Conservation (phyloP, 257 asterid genomes). For the Petunia axillaris region DNA sequence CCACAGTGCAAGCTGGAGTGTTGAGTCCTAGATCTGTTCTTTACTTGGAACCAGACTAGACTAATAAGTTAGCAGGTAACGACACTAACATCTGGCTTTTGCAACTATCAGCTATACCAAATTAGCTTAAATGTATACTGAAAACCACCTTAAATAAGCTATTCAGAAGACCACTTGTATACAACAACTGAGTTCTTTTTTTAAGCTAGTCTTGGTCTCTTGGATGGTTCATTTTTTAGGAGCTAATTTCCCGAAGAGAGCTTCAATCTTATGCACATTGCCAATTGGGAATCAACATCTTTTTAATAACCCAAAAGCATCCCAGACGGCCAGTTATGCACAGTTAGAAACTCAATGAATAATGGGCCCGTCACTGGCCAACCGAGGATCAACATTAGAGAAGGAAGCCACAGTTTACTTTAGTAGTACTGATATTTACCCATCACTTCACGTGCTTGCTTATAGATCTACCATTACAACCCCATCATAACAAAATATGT, state of each 20-base stretch:
- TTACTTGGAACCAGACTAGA: no score
- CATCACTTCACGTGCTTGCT: conserved; percentile 6
- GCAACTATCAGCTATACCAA: no score
- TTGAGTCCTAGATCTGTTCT: no score
- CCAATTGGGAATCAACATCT: neutral
- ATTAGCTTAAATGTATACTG: no score
- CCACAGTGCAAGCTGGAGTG: no score
- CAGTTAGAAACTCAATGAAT: no score
- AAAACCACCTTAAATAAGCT: no score
- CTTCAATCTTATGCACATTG: neutral
- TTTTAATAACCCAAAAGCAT: no score
- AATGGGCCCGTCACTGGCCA: neutral
- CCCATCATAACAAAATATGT: neutral
- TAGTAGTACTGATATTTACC: neutral
- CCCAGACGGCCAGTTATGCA: no score
- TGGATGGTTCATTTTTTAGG: neutral
- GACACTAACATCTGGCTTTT: no score
- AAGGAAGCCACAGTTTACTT: neutral
- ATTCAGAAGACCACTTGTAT: neutral
- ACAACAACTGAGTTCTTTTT: neutral
- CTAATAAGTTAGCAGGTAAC: no score
- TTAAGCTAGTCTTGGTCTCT: neutral
- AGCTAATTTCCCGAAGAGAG: neutral
- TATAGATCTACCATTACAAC: neutral
- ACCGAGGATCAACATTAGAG: neutral